phyloP scores from a whole-genome alignment of 306 rosid species.

The Ziziphus jujuba region DNA sequence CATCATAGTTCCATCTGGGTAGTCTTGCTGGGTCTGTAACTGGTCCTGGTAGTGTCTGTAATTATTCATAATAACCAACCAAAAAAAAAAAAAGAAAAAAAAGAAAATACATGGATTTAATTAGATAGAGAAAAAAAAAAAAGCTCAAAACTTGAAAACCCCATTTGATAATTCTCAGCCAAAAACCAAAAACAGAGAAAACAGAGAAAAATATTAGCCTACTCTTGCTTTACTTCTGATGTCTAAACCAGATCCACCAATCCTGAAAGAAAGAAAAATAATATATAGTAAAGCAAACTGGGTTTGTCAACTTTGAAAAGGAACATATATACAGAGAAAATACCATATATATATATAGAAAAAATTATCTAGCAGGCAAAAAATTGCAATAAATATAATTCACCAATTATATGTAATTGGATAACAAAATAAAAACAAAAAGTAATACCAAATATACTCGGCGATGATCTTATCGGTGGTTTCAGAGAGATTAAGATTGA shows the following conservation, averaged over 20 bases:
- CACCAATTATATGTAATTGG: not conserved
- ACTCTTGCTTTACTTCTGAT: slow-evolving; percentile 65
- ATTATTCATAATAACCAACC: not conserved
- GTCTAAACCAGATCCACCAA: slow-evolving; percentile 60
- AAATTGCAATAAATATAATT: not conserved
- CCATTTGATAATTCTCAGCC: not conserved
- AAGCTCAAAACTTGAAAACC: not conserved
- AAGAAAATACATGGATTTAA: not conserved
- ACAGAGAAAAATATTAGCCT: not conserved
- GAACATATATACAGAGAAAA: not conserved
- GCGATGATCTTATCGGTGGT: slow-evolving; percentile 69
- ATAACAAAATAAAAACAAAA: not conserved
- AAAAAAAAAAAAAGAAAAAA: too few species aligned
- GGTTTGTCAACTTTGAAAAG: not conserved
- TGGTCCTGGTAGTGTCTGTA: slow-evolving; percentile 45
- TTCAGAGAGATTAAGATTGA: slow-evolving; percentile 65
- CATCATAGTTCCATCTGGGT: slow-evolving; percentile 60
- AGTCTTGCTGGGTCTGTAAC: slow-evolving; percentile 47
- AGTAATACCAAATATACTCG: slow-evolving; percentile 71
- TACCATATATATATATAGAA: not conserved
- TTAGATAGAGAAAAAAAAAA: not conserved
- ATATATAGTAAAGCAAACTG: not conserved
- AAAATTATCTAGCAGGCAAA: too few species aligned
- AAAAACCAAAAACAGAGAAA: not conserved
- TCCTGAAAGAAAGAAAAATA: slow-evolving; percentile 21